Evolutionary conservation across 2,329 filamentous ascomycete species (phyloP), one percentile per base, ranked within the genome.

Genomic region (Beauveria scarabaeidicola): DNA sequence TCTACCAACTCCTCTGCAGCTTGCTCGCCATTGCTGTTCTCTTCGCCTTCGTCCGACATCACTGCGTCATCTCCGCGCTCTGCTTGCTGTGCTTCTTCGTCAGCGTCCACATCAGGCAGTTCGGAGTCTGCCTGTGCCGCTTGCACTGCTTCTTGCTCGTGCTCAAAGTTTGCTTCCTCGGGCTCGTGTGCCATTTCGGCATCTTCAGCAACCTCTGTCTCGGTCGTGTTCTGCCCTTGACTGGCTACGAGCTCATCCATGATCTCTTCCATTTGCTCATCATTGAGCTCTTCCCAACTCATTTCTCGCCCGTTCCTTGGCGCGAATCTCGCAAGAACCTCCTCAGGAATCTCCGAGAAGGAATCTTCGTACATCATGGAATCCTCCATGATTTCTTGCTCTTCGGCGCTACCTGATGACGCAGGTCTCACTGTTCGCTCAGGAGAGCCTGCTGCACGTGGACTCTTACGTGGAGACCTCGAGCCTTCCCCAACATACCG

Each of bases 291-390:
- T n/a, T 58, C 55, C 10, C 54, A 52, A 7, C 32, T 36, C 32
- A 36, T 41, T 19, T 3, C 17, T 43, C 11, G 62, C 51, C 15
- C 55, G 52, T 25, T 54, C 52, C 3, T 66, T 62, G 17, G 66
- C 74, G 29, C 67, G 69, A 1, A 77, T 80, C 1, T 76, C 81
- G 73, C 74, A 4, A 84, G 74, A 2, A 82, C 70, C 4, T 69
- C 74, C 17, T 80, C 75, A 0, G 81, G 80, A 17, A 84, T 81
- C 55, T 82, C 79, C 0, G 81, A 84, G 63, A 84, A 84, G 0
- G 80, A 82, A 62, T 84, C 81, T 1, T 83, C 78, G 48, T 82
- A 80, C 29, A 68, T 53, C 43, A 69, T 70, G 2, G 70, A 67
- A 23, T 74, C 70, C 2, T 73, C 23, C 9, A 25, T 19, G 9